Base-by-base conservation (phyloP, 352 stramenopile species). In the Albugo laibachii region DNA sequence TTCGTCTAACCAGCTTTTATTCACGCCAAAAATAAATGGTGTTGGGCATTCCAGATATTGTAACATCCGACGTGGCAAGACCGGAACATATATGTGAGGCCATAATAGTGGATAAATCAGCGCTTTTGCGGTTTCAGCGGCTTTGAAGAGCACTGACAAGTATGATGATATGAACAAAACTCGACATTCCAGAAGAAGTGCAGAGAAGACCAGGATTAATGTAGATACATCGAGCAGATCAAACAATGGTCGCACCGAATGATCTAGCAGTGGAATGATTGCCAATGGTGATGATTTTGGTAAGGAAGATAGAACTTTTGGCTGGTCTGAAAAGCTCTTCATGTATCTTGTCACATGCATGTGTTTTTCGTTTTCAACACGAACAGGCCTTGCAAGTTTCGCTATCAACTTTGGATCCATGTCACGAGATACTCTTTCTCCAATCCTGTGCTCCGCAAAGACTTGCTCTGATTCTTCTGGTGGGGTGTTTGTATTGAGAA, bases 101-200 rank as follows among this genome's bases (percentile, higher is more conserved):
- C 81, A 94, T 14, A 75, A 58, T 14, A 94, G 51, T 5, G 81
- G 81, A 34, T 82, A 81, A 65, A 93, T 78, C n/a, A 94, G 66
- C 19, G 75, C 62, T 42, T 74, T 73, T 24, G 91, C 54, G 0
- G 77, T 73, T 50, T 92, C 80, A 46, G 60, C 62, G 13, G 82
- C 73, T 42, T 83, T 84, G 62, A 87, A 80, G 34, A 92, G 57
- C 49, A 87, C 75, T 0, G 78, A 88, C 11, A 80, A 52, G 52
- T 85, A 77, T 1, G 66, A 83, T 18, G 78, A 92, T 10, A 88
- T 63, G 46, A 92, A 65, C 34, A 92, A 54, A 39, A 92, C 80
- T 18, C 75, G 77, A 53, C 66, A 82, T 46, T 92, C 78, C 45
- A 86, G 59, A 12, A 92, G 55, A n/a, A 75, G 61, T 11, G 72